Percentiles rank a stretch among this genome's conserved stretches.
Evolutionary conservation across 176 grass and related monocot genomes (phyloP).

Genomic region (Rhynchospora pubera): DNA sequence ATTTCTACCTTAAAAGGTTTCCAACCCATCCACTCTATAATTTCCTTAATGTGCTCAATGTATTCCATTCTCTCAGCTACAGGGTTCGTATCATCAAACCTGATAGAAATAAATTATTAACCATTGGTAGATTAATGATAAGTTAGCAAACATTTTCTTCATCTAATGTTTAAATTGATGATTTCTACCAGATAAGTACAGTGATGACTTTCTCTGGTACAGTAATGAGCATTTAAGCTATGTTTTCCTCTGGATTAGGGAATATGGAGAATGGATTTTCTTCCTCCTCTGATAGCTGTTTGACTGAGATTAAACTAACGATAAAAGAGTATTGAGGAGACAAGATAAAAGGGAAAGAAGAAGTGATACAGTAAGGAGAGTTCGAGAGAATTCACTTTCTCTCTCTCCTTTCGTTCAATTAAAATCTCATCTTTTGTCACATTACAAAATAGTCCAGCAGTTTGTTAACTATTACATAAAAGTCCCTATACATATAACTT

Average conservation of each 20-base stretch:
- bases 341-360: too few relatives aligned
- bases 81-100: conserved; percentile 98
- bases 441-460: too few relatives aligned
- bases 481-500: too few relatives aligned
- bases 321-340: too few relatives aligned
- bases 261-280: conserved; percentile 87
- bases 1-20: conserved; percentile 60
- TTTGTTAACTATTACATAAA: too few relatives aligned
- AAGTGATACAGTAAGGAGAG: too few relatives aligned
- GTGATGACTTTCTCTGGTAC: neutral
- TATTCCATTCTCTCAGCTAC: conserved; percentile 95
- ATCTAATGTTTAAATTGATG: neutral
- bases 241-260: conserved; percentile 70
- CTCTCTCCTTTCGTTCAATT: too few relatives aligned
- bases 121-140: neutral
- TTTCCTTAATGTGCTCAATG: conserved; percentile 93
- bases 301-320: too few relatives aligned
- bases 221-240: neutral
- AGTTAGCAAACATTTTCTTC: neutral
- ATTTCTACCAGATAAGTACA: neutral
- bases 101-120: conserved; percentile 15
- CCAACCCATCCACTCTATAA: conserved; percentile 87
- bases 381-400: too few relatives aligned
- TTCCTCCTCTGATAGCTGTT: conserved; percentile 80
- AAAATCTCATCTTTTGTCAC: too few relatives aligned